Evolutionary conservation across 495 filamentous ascomycete genomes (phyloP).

Genomic region (Lasiosphaeris hirsuta): DNA sequence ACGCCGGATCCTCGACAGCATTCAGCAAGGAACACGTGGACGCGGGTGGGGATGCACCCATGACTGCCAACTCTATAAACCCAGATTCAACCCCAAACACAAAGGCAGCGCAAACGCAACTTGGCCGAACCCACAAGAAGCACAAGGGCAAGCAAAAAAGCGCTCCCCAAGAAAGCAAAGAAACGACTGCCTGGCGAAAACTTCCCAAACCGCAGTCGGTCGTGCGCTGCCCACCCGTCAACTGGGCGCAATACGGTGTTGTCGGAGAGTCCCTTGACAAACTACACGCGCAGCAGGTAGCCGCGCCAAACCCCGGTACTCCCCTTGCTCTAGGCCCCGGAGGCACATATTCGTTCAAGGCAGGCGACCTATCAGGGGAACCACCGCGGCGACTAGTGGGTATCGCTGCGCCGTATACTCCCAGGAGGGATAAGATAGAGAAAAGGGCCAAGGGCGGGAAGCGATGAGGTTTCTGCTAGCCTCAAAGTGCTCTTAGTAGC

Average conservation of each 20-base stretch:
- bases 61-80: too few species aligned
- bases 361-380: constrained; percentile 29
- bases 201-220: constrained; percentile 80
- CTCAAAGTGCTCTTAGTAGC: not conserved
- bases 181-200: constrained; percentile 30
- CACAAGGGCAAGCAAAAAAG: constrained; percentile 1
- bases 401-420: constrained; percentile 72
- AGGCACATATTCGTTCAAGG: constrained; percentile 40
- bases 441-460: constrained; percentile 41
- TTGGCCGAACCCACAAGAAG: constrained; percentile 7
- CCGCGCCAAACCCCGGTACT: constrained; percentile 57
- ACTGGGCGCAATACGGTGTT: constrained; percentile 87
- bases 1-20: too few species aligned
- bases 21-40: too few species aligned
- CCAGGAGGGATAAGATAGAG: constrained; percentile 63
- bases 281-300: constrained; percentile 73
- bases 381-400: constrained; percentile 38
- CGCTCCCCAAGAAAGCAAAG: not conserved
- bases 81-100: too few species aligned
- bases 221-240: constrained; percentile 78
- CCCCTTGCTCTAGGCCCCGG: constrained; percentile 41
- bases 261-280: constrained; percentile 77
- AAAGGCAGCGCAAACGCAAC: too few species aligned
- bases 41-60: too few species aligned
- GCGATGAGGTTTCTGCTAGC: constrained; percentile 20